Evolutionary conservation across 2,329 filamentous ascomycete species (phyloP), one percentile per base, ranked within the genome.

Genomic region (Byssothecium circinans): DNA sequence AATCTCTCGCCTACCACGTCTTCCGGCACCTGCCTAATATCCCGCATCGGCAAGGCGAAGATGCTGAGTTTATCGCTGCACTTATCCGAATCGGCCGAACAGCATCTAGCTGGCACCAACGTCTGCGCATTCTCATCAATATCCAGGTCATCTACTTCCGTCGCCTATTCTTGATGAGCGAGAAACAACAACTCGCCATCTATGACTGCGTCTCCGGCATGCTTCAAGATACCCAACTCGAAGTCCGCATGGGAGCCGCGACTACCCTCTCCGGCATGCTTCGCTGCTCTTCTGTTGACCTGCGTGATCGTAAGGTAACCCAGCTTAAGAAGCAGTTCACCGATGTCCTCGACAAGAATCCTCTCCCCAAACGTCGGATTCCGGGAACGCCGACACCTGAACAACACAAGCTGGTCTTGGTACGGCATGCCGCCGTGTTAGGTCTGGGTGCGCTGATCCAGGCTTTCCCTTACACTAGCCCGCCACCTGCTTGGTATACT

Each of bases 121-220:
- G 94, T 38, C 80, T 99, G 32, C 85, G 95, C 20, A 90, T 95
- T 35, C 83, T 99, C 58, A 91, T 99, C 74, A 97, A 97, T 74
- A 96, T 99, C 79, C 95, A 99, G 65, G 92, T 97, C 56, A 87
- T 99, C 60, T 99, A 96, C 77, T 99, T 97, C 83, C 87, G 94
- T 41, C 88, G 92, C 20, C 81, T 99, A 30, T 99, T 99, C 78
- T 77, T 97, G 22, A 88, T 95, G 57, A 82, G 84, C 25, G 77
- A 81, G 6, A 74, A 81, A 7, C 87, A 96, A 68, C 88, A 94
- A 44, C 81, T 89, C 59, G 81, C 83, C 27, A 82, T 99, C 14
- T 95, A 97, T 67, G 85, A 87, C 36, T 95, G 91, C 45, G 91
- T 99, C n/a, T 90, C 91, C 33, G 88, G 87, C 58, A 99, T 99